Conservation (phyloP, 1,284 basidiomycete species). For the Amylostereum chailletii region DNA sequence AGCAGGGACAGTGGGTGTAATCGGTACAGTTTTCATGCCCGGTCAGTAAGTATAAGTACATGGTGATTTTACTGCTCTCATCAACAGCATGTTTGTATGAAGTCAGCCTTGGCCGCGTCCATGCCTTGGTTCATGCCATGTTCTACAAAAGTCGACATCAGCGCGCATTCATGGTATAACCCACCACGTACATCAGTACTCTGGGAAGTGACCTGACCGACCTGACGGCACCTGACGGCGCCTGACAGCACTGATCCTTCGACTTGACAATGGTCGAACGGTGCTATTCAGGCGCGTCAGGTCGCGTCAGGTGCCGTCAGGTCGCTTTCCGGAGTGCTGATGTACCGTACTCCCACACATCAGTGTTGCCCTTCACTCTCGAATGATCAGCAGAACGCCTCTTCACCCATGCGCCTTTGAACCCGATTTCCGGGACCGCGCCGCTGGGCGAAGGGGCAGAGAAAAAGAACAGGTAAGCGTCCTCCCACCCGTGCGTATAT, state of each 20-base stretch:
- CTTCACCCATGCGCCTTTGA: slow-evolving; percentile 50
- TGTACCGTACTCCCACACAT: slow-evolving; percentile 58
- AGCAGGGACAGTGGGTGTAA: too few species aligned
- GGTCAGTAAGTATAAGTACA: too few species aligned
- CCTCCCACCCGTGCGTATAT: slow-evolving; percentile 65
- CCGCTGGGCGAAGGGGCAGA: slow-evolving; percentile 13
- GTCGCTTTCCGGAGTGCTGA: too few species aligned
- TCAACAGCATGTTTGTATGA: too few species aligned
- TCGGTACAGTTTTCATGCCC: too few species aligned
- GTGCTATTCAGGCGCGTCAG: too few species aligned
- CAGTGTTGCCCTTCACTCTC: slow-evolving; percentile 27
- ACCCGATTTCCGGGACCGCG: slow-evolving; percentile 48
- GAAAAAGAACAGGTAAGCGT: slow-evolving; percentile 48
- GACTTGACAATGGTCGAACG: too few species aligned
- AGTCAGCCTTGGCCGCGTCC: slow-evolving; percentile 14
- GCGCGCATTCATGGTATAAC: not conserved
- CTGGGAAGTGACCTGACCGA: too few species aligned
- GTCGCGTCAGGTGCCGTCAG: too few species aligned
- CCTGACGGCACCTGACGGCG: too few species aligned
- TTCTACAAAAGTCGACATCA: slow-evolving; percentile 13
- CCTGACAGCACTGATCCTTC: too few species aligned
- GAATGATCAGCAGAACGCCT: slow-evolving; percentile 39
- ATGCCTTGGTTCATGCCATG: slow-evolving; percentile 37
- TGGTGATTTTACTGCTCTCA: too few species aligned
- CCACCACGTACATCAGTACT: not conserved